These are phyloP conservation scores for Hyparrhenia diplandra DNA, from an alignment of 176 grass and related monocot genomes.

Conservation along the genomic window DNA sequence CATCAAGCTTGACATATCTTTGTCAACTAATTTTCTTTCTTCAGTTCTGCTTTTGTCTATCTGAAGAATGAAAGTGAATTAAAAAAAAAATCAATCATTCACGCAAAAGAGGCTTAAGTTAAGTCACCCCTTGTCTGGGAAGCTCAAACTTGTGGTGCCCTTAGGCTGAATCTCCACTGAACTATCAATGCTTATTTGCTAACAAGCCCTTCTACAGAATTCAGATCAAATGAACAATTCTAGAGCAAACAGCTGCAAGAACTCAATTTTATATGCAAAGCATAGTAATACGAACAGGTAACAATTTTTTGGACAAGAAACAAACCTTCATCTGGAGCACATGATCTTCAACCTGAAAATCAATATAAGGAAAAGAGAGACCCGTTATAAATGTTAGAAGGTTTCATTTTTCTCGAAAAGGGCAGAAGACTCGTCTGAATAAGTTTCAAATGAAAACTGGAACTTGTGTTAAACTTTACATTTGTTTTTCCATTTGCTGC, in stretches of 20 bases:
- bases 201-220: background rate
- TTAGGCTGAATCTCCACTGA: background rate
- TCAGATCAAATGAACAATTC: background rate
- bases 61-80: slow-evolving; percentile 13
- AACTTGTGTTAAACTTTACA: slow-evolving; percentile 21
- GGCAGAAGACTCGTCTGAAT: background rate
- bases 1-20: slow-evolving; percentile 22
- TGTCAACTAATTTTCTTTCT: slow-evolving; percentile 19
- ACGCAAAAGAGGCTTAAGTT: background rate
- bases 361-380: background rate
- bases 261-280: background rate
- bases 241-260: background rate
- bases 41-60: slow-evolving; percentile 35
- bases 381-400: background rate
- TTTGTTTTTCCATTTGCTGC: slow-evolving; percentile 42
- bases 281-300: background rate
- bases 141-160: background rate
- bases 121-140: background rate
- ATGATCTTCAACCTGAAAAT: slow-evolving; percentile 32
- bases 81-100: background rate
- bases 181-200: background rate
- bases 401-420: background rate
- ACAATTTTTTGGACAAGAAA: slow-evolving; percentile 15
- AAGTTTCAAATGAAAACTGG: background rate
- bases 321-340: slow-evolving; percentile 41